Base-by-base conservation (phyloP, 495 filamentous ascomycete species). In the Daldinia grandis region DNA sequence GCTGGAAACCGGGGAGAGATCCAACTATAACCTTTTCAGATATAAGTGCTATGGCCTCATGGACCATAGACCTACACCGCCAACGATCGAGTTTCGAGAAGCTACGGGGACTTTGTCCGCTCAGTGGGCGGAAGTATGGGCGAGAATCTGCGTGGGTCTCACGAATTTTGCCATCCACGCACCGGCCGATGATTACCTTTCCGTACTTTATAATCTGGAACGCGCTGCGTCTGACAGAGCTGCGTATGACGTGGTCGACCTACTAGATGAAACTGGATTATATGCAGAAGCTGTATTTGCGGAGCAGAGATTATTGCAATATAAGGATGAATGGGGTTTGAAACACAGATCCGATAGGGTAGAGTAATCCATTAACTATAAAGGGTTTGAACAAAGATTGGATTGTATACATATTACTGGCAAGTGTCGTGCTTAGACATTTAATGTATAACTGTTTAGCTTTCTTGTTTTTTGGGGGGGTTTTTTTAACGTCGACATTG, bases 81-180 rank as follows among this genome's bases (percentile, higher is more conserved):
- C 30, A 14, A 81, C 79, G 5, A 76, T 83, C 24, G 81, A 84
- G 58, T 83, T 83, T 58, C 73, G 81, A 2, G 74, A 81, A 31
- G 80, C 81, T 33, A 68, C 60, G 7, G 81, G 81, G 1, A 74
- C 70, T 0, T 37, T 79, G 2, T 71, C 76, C 30, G 56, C 67
- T 0, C 3, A 19, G 7, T 74, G 66, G 56, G 65, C 79, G 1
- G 38, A 56, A 2, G 49, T 65, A 5, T 82, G 81, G 80, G 72
- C 79, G 4, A 15, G 50, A 17, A 76, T 80, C 53, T 66, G 69
- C 33, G 72, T 74, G 17, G 76, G 72, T 4, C 62, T 82, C 0
- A 68, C 76, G 8, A 21, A 72, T 1, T 72, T 70, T n/a, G 74
- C 68, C 3, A 68, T 67, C 4, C 50, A 66, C 60, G 58, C 62